These are phyloP conservation scores for Cnidoscolus chayamansa DNA, from an alignment of 441 rosid species.

Conservation along the genomic window DNA sequence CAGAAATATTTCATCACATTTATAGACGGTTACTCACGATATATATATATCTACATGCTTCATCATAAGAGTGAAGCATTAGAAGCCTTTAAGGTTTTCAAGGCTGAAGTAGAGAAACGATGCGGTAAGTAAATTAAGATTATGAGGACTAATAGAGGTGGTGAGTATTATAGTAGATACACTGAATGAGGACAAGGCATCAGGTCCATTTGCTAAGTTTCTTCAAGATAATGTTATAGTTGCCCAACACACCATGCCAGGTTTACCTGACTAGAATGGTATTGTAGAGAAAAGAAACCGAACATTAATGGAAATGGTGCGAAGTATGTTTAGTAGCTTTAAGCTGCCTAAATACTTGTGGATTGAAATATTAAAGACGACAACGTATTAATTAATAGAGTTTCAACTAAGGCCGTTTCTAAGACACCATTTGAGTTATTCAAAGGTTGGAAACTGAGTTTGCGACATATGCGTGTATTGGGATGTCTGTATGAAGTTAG, in stretches of 20 bases:
- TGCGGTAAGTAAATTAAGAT: neutral
- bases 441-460: neutral
- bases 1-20: neutral
- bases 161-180: neutral
- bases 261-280: neutral
- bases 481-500: neutral
- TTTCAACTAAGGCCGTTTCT: neutral
- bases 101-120: neutral
- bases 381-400: neutral
- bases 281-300: neutral
- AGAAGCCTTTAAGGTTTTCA: constrained; percentile 5
- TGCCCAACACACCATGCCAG: neutral
- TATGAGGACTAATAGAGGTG: neutral
- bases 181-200: neutral
- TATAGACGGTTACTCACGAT: neutral
- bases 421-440: neutral
- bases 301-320: neutral
- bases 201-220: neutral
- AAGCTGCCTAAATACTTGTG: neutral
- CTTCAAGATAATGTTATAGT: neutral
- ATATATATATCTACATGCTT: constrained; percentile 14
- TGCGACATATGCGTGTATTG: no score
- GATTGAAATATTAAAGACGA: neutral
- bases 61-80: constrained; percentile 5
- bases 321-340: neutral